Conservation (phyloP, 192 early-diverging fungal genomes). For the Jimgerdemannia lactiflua region DNA sequence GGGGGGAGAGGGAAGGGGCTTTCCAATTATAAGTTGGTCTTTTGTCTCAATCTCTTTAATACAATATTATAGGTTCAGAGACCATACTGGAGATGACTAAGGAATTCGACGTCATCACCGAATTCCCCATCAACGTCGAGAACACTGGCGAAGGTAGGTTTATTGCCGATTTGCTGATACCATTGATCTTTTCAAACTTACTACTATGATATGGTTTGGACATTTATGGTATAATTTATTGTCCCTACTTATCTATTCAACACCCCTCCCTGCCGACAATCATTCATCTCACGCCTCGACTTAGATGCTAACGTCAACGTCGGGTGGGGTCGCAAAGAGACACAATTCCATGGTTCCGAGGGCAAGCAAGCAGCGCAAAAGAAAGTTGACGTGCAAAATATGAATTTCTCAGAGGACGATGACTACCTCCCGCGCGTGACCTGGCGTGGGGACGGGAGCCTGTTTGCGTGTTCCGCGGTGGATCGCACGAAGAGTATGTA, state of each 20-base stretch:
- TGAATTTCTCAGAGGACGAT: constrained; percentile 57
- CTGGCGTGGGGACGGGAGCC: constrained; percentile 91
- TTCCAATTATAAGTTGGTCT: constrained; percentile 20
- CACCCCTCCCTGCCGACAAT: too few relatives aligned
- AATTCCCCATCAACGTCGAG: constrained; percentile 70
- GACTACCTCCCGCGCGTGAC: constrained; percentile 71
- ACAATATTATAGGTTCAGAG: constrained; percentile 42
- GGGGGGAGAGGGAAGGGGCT: neutral
- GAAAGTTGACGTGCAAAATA: constrained; percentile 35
- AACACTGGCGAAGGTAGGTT: constrained; percentile 63
- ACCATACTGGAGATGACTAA: constrained; percentile 87
- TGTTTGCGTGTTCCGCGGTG: constrained; percentile 74
- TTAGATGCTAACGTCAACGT: constrained; percentile 68
- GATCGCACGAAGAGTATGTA: constrained; percentile 41
- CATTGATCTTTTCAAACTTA: neutral
- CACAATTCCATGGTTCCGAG: constrained; percentile 93
- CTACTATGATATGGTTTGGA: neutral
- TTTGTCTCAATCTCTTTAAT: neutral
- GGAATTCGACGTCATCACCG: constrained; percentile 87
- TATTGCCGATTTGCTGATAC: neutral
- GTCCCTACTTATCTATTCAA: too few relatives aligned
- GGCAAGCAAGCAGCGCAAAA: constrained; percentile 72
- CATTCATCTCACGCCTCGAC: too few relatives aligned
- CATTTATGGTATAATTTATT: too few relatives aligned
- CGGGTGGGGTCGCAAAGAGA: constrained; percentile 98